These are phyloP conservation scores for Neofusicoccum laricinum DNA, from an alignment of 2,329 filamentous ascomycete genomes.

Conservation along the genomic window DNA sequence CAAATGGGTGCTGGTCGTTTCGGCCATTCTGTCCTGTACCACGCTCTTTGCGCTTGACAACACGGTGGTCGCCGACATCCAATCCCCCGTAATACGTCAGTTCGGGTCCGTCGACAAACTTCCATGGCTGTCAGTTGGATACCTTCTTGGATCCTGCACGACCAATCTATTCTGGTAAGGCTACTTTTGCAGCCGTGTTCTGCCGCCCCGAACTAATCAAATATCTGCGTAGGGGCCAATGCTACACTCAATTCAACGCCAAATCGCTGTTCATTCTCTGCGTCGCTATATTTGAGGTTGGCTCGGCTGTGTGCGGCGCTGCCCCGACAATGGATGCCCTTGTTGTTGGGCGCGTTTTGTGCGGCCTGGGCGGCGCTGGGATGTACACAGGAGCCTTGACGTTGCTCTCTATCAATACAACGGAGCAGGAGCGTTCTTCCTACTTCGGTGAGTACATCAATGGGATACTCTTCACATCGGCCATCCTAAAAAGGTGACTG, in stretches of 20 bases:
- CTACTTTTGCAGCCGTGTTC: too few relatives aligned
- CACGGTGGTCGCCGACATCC: constrained; percentile 28
- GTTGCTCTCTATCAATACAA: constrained; percentile 22
- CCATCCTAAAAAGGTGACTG: too few relatives aligned
- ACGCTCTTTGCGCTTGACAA: constrained; percentile 31
- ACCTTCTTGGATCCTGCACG: not conserved
- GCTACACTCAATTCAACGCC: constrained; percentile 43
- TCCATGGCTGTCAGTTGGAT: constrained; percentile 26
- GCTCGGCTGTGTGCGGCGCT: constrained; percentile 41
- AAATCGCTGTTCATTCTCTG: constrained; percentile 38
- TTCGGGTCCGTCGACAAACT: constrained; percentile 22
- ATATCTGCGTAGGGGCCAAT: constrained; percentile 27
- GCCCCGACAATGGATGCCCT: constrained; percentile 45
- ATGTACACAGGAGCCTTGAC: constrained; percentile 29
- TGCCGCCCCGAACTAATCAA: too few relatives aligned
- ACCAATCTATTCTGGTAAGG: not conserved
- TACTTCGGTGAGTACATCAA: constrained; percentile 34
- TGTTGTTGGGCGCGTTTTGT: constrained; percentile 41
- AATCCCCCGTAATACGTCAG: constrained; percentile 19
- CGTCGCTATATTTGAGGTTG: constrained; percentile 26
- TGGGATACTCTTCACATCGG: too few relatives aligned
- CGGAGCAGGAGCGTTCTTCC: constrained; percentile 23
- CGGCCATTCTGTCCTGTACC: constrained; percentile 2
- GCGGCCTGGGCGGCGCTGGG: constrained; percentile 32
- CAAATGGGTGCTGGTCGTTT: constrained; percentile 14